Evolutionary conservation across 441 rosid genomes (phyloP), one percentile per base, ranked within the genome.

Genomic region (Adansonia rubrostipa): DNA sequence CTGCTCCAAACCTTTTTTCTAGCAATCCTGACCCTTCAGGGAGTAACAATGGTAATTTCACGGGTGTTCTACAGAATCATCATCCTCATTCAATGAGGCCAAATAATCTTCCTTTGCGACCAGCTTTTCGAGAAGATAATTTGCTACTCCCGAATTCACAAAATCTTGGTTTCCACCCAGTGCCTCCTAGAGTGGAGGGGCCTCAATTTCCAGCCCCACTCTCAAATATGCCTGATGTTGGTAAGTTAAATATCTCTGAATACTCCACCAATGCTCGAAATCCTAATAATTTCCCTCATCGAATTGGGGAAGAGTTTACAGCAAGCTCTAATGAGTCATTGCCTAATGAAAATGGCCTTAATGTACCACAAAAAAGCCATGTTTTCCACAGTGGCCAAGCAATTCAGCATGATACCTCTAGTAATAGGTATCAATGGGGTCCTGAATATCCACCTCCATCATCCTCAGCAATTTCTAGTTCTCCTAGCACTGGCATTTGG

Each of bases 201-300:
- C 83, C 78, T 77, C 81, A 88, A 78, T 86, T 61, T 73, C 53
- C 86, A 42, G 45, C 77, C 11, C 85, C 88, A 47, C 63, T 33
- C 36, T 33, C 28, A 71, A 78, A 85, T 85, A 36, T 81, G 73
- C 92, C 89, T 77, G 88, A 87, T 87, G 81, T 87, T 76, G 86
- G 92, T 79, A 90, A 83, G 78, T 74, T 84, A 81, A 85, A 73
- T 78, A 36, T 81, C 77, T 84, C 87, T 81, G 89, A 87, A 33
- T 58, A 60, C 20, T 81, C 85, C 6, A 74, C 17, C 74, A 79
- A 80, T 84, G 54, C 82, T 71, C 88, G 79, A 62, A 84, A 67
- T 75, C 81, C 73, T 85, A 85, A 89, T 81, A 84, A 71, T 79
- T 83, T 80, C 64, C 82, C 61, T 80, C 88, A 79, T 74, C 91